These are phyloP conservation scores for Alternaria gaisen DNA, from an alignment of 2,329 filamentous ascomycete genomes.

Conservation along the genomic window DNA sequence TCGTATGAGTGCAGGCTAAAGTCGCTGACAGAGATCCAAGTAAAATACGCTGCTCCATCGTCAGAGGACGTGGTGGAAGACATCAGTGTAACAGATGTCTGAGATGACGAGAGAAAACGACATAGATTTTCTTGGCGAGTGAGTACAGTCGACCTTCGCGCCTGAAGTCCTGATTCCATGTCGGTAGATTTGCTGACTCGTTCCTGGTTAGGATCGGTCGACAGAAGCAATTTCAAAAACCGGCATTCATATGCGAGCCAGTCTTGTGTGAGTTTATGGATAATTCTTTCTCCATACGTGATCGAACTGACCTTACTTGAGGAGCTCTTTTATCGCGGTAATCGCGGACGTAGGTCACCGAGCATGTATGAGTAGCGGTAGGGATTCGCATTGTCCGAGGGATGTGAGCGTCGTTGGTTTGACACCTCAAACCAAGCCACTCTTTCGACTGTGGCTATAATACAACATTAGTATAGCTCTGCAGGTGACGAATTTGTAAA, in stretches of 20 bases:
- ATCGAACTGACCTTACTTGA: not conserved
- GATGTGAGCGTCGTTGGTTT: not conserved
- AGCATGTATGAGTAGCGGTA: not conserved
- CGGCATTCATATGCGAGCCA: not conserved
- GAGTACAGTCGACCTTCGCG: not conserved
- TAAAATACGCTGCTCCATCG: not conserved
- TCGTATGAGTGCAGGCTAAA: not conserved
- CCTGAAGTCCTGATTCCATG: not conserved
- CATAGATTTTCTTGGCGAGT: not conserved
- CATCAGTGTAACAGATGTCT: not conserved
- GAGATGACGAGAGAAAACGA: not conserved
- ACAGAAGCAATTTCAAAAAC: not conserved
- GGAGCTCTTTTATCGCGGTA: slow-evolving; percentile 1
- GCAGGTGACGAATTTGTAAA: not conserved
- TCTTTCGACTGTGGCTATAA: not conserved
- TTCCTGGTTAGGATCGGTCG: not conserved
- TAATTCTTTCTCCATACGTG: not conserved
- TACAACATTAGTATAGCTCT: not conserved
- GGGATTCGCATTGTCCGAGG: not conserved
- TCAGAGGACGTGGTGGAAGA: not conserved
- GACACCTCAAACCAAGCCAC: slow-evolving; percentile 5
- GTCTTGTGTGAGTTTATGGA: not conserved
- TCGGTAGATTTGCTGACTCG: not conserved
- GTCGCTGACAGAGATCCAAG: not conserved
- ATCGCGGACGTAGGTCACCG: not conserved